phyloP scores from a whole-genome alignment of 2,329 filamentous ascomycete species.

The Zymoseptoria pseudotritici region DNA sequence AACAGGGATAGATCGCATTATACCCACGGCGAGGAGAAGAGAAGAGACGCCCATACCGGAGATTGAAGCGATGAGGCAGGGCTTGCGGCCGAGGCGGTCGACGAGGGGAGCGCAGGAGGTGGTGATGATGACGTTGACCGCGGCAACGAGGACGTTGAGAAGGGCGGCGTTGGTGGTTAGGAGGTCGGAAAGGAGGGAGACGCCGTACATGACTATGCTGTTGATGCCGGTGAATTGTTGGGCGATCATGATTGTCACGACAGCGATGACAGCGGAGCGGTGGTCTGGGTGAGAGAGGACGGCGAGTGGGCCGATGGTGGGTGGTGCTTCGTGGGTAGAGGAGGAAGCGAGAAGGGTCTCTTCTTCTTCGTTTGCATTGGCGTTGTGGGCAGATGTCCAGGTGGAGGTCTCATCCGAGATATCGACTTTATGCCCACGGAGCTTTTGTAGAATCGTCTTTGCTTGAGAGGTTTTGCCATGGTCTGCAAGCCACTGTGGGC shows the following conservation, averaged over 20 bases:
- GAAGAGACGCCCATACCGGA: slow-evolving; percentile 76
- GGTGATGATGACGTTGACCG: slow-evolving; percentile 79
- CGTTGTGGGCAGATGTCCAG: slow-evolving; percentile 33
- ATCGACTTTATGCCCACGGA: slow-evolving; percentile 62
- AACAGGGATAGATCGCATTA: slow-evolving; percentile 62
- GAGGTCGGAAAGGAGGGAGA: slow-evolving; percentile 74
- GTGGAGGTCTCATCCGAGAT: slow-evolving; percentile 64
- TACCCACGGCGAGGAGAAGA: slow-evolving; percentile 70
- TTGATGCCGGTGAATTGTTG: slow-evolving; percentile 92
- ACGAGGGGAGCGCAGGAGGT: slow-evolving; percentile 73
- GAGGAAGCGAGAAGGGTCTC: slow-evolving; percentile 54
- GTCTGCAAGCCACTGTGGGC: slow-evolving; percentile 75
- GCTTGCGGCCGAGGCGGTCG: slow-evolving; percentile 81
- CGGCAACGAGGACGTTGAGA: slow-evolving; percentile 79
- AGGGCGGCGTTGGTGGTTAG: slow-evolving; percentile 74
- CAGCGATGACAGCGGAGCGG: slow-evolving; percentile 74
- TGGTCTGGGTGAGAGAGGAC: slow-evolving; percentile 62
- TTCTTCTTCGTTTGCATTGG: slow-evolving; percentile 32
- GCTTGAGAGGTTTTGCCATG: slow-evolving; percentile 55
- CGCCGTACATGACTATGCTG: slow-evolving; percentile 97
- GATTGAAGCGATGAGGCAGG: slow-evolving; percentile 74
- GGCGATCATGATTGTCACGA: slow-evolving; percentile 87
- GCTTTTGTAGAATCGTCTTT: slow-evolving; percentile 60
- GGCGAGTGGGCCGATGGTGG: slow-evolving; percentile 38
- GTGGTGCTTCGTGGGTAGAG: slow-evolving; percentile 5